Evolutionary conservation across 768 basidiomycete genomes (phyloP).

Genomic region (Pisolithus microcarpus): DNA sequence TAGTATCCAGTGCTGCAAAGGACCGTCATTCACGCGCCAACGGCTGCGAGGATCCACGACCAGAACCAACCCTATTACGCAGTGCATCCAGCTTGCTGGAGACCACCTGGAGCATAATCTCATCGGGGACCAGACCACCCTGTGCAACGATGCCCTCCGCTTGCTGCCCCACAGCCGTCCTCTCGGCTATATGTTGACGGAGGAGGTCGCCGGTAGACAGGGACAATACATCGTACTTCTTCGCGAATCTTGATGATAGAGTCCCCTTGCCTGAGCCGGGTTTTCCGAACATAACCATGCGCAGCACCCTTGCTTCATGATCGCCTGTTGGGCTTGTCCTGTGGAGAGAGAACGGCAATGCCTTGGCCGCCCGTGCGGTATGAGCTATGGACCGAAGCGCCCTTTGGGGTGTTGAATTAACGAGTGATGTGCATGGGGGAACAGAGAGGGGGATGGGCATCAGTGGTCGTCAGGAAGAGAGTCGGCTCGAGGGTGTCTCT

Average conservation of each 20-base stretch:
- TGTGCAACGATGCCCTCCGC: conserved; percentile 75
- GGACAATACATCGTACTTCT: conserved; percentile 72
- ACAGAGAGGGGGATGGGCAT: conserved; percentile 16
- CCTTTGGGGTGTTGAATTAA: background rate
- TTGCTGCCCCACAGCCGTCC: conserved; percentile 63
- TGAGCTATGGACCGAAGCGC: conserved; percentile 22
- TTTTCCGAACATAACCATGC: conserved; percentile 55
- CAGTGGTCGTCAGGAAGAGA: background rate
- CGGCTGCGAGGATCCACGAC: background rate
- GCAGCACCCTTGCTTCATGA: conserved; percentile 24
- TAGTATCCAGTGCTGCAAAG: conserved; percentile 74
- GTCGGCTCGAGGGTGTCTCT: background rate
- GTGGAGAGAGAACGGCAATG: conserved; percentile 48
- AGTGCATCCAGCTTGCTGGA: conserved; percentile 62
- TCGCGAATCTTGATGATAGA: conserved; percentile 62
- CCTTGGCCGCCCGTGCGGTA: conserved; percentile 30
- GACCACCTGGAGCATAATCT: conserved; percentile 72
- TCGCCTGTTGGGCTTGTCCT: conserved; percentile 13
- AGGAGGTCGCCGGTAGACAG: conserved; percentile 83
- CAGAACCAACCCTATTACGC: conserved; percentile 49
- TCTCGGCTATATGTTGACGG: conserved; percentile 73
- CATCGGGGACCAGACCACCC: conserved; percentile 73
- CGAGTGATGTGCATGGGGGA: conserved; percentile 6
- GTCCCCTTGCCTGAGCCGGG: conserved; percentile 85
- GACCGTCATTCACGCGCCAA: background rate